Percentiles rank a stretch among this genome's conserved stretches.
Evolutionary conservation across 352 stramenopile genomes (phyloP).

Genomic region (Globisporangium megalacanthum): DNA sequence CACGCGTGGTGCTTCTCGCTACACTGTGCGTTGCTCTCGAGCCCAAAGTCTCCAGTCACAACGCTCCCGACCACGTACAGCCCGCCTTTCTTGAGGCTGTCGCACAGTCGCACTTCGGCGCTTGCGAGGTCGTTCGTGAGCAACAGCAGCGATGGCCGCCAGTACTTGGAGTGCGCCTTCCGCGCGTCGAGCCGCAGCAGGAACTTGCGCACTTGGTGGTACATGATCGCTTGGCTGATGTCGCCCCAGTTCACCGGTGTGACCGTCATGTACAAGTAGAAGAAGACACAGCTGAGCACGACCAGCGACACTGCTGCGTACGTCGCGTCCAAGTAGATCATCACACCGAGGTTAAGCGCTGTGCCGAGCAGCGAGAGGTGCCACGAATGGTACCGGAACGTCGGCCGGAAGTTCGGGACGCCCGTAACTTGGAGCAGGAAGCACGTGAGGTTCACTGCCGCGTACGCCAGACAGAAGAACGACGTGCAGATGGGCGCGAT

Average conservation of each 20-base stretch:
- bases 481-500: slow-evolving; percentile 78
- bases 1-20: slow-evolving; percentile 37
- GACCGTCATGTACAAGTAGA: slow-evolving; percentile 61
- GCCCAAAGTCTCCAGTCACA: slow-evolving; percentile 33
- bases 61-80: slow-evolving; percentile 70
- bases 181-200: slow-evolving; percentile 60
- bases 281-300: slow-evolving; percentile 49
- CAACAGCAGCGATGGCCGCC: slow-evolving; percentile 69
- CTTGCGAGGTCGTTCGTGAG: slow-evolving; percentile 35
- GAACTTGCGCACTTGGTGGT: slow-evolving; percentile 79
- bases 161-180: slow-evolving; percentile 75
- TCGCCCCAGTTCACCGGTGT: slow-evolving; percentile 60
- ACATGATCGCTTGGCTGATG: slow-evolving; percentile 83
- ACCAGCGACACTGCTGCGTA: slow-evolving; percentile 52
- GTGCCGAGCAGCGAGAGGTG: slow-evolving; percentile 52
- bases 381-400: slow-evolving; percentile 68
- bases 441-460: slow-evolving; percentile 64
- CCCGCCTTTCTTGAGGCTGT: slow-evolving; percentile 77
- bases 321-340: slow-evolving; percentile 69
- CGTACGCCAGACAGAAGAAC: slow-evolving; percentile 81
- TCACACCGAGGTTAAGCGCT: slow-evolving; percentile 56
- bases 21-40: slow-evolving; percentile 19
- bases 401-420: slow-evolving; percentile 75
- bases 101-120: slow-evolving; percentile 49
- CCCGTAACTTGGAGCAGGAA: slow-evolving; percentile 71